Evolutionary conservation across 768 basidiomycete genomes (phyloP).

Genomic region (Rhizopogon sp.): DNA sequence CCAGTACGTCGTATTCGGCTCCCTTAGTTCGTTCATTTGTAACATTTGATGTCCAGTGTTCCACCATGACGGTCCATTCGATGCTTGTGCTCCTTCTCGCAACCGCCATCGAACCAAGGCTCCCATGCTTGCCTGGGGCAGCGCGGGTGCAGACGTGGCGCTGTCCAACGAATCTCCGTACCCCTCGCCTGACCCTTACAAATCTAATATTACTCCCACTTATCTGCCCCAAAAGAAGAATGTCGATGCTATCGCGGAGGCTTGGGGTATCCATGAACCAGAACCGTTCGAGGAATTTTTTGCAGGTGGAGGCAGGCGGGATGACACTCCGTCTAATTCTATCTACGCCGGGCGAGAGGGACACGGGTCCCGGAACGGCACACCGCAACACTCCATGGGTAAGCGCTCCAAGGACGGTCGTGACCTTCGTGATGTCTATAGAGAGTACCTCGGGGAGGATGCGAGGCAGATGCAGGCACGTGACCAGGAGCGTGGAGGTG

Average conservation of each 20-base stretch:
- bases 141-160: constrained; percentile 34
- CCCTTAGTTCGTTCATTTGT: constrained; percentile 5
- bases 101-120: constrained; percentile 77
- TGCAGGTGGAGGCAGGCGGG: constrained; percentile 64
- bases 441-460: constrained; percentile 39
- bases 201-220: constrained; percentile 12
- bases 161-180: constrained; percentile 43
- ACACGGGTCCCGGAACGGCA: constrained; percentile 28
- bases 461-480: constrained; percentile 19
- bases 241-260: constrained; percentile 85
- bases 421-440: constrained; percentile 43
- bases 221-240: constrained; percentile 73
- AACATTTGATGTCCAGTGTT: constrained; percentile 52
- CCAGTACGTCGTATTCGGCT: constrained; percentile 50
- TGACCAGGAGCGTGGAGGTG: constrained; percentile 31
- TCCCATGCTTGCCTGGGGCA: constrained; percentile 77
- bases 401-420: constrained; percentile 45
- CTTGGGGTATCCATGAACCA: constrained; percentile 90
- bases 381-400: constrained; percentile 31
- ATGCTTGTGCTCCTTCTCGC: constrained; percentile 87
- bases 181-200: constrained; percentile 38
- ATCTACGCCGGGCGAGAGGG: constrained; percentile 64
- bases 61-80: constrained; percentile 90
- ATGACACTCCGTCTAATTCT: constrained; percentile 57
- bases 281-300: constrained; percentile 90